Evolutionary conservation across 192 early-diverging fungal genomes (phyloP), one percentile per base, ranked within the genome.

Genomic region (Oehlia diaphana): DNA sequence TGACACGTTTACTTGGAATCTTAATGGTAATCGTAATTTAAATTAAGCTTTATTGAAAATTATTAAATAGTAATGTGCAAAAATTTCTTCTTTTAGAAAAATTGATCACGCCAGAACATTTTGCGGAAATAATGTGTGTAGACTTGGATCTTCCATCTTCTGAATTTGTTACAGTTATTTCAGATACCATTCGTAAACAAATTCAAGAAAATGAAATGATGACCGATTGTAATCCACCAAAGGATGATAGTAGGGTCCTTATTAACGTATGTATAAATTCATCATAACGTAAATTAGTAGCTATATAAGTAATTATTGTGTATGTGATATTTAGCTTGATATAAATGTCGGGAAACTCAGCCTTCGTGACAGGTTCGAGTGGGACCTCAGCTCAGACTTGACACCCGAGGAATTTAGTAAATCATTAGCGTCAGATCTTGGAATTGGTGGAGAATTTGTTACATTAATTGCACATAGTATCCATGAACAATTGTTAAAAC

Each of bases 1-100:
- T 35, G 96, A 98, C 77, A 88, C 92, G 21, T 98, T 98, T 84
- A 90, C 93, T 31, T 98, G 96, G 96, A 98, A 98, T 79, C 88
- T 96, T 71, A 92, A 96, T 79, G 92, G 92, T 92, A 83, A 67
- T 73, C 3, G 2, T 4, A 7, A 76, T 79, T 42, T 42, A 42
- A 42, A 42, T 80, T 37, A n/a, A 44, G 31, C 4, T 5, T 78
- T 39, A 68, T 71, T 19, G 70, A 35, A 21, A 58, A 19, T 58
- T 6, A n/a, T 9, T 53, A 49, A 26, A 61, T 71, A 4, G 7
- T 35, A 35, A 35, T 35, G 21, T 68, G 39, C 39, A 42, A 42
- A 5, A 42, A 42, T 42, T 68, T 9, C 23, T 31, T 69, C 10
- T 71, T 69, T 76, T 72, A 91, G 94, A 95, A 81, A 89, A 89